phyloP scores from a whole-genome alignment of 169 alveolate species.

The Eimeria sp. region DNA sequence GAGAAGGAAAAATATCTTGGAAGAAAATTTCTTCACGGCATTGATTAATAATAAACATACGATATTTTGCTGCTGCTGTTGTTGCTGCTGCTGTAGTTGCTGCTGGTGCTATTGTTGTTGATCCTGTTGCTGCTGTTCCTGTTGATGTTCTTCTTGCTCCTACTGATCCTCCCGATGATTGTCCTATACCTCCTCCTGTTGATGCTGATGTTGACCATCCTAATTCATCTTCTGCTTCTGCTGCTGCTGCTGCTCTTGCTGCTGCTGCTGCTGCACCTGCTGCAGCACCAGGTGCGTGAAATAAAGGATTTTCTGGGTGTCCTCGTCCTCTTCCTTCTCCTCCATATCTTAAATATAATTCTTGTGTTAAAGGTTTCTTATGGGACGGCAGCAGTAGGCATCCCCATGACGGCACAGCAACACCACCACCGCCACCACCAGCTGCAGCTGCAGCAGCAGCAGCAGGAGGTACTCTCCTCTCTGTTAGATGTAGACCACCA shows the following conservation, averaged over 20 bases:
- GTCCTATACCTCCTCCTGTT: background rate
- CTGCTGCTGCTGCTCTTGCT: background rate
- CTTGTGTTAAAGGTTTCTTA: background rate
- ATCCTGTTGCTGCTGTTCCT: background rate
- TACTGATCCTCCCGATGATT: background rate
- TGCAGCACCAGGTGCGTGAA: background rate
- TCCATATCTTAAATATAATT: slow-evolving; percentile 22
- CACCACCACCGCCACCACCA: too few relatives aligned
- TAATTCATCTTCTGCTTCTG: background rate
- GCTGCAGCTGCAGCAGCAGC: background rate
- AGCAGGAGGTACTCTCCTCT: background rate
- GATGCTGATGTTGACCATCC: background rate
- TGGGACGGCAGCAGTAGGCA: slow-evolving; percentile 11
- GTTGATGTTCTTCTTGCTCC: background rate
- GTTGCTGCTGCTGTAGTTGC: background rate
- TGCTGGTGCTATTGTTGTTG: background rate
- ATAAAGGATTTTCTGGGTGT: background rate
- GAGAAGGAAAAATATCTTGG: slow-evolving; percentile 34
- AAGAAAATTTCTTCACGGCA: slow-evolving; percentile 52
- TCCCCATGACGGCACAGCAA: slow-evolving; percentile 43
- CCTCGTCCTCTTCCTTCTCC: background rate
- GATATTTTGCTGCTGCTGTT: slow-evolving; percentile 16
- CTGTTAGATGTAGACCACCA: slow-evolving; percentile 40
- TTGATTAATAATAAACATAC: slow-evolving; percentile 56
- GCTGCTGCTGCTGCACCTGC: slow-evolving; percentile 38